phyloP scores from a whole-genome alignment of 306 rosid species.

The peach (Prunus persica) region Prunus_persica_NCBIv2 NC_034009.1:13286001-13286500 shows the following conservation, averaged over 20 bases:
- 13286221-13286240: neutral
- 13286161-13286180: neutral
- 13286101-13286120: no score
- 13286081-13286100: no score
- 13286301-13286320: no score
- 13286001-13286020: neutral
- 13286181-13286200: neutral
- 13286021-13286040: neutral
- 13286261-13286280: neutral
- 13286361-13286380: slow-evolving; percentile 87
- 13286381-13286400: slow-evolving; percentile 41
- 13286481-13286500: slow-evolving; percentile 57
- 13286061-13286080: neutral
- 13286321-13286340: neutral
- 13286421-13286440: slow-evolving; percentile 32
- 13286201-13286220: neutral
- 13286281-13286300: neutral
- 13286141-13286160: neutral
- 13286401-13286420: slow-evolving; percentile 36
- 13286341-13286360: slow-evolving; percentile 67
- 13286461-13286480: slow-evolving; percentile 67
- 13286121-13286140: neutral
- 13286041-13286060: neutral
- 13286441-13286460: slow-evolving; percentile 54
- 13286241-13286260: neutral